Base-by-base conservation (phyloP, 2,329 filamentous ascomycete species). In the Tolypocladium paradoxum region DNA sequence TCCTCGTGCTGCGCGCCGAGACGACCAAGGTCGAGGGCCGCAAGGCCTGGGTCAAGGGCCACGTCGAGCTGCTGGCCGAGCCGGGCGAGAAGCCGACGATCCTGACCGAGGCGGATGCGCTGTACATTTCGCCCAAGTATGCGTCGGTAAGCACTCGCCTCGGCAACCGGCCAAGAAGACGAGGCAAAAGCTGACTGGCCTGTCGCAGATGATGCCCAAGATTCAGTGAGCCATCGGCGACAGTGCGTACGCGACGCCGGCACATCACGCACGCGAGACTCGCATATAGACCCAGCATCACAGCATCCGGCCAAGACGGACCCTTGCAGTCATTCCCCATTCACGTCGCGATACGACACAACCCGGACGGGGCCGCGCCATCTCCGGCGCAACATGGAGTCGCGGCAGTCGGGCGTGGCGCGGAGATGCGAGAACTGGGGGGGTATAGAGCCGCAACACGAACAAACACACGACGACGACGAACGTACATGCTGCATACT, bases 21-120 rank as follows among this genome's bases (percentile, higher is more conserved):
- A 96, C 91, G 22, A 84, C 81, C 11, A 91, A 87, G 73, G 87
- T 92, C 1, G 90, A 97, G 65, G 92, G 93, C 1, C 79, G 93
- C 57, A 97, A 97, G 74, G 92, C 90, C 14, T 96, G 90, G 90
- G 90, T 96, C 1, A 85, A 88, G 71, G 93, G 90, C 1, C 81
- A 82, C 60, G 84, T 97, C 62, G 90, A 96, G 77, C 85, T 88
- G 53, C 70, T 97, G 56, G 80, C 81, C 8, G 54, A 76, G 74
- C 73, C 60, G 35, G 81, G 82, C 9, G 78, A 84, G 68, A 74
- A 77, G 60, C 83, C 84, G 1, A 70, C 77, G 18, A 77, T 91
- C 48, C 68, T 96, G 55, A 90, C 87, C 8, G 88, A 95, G 70
- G 92, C 89, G 0, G 86, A 87, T 65, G 90, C 86, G 3, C 71